Base-by-base conservation (phyloP, 163 green algal genomes). In the Chlorella variabilis region DNA sequence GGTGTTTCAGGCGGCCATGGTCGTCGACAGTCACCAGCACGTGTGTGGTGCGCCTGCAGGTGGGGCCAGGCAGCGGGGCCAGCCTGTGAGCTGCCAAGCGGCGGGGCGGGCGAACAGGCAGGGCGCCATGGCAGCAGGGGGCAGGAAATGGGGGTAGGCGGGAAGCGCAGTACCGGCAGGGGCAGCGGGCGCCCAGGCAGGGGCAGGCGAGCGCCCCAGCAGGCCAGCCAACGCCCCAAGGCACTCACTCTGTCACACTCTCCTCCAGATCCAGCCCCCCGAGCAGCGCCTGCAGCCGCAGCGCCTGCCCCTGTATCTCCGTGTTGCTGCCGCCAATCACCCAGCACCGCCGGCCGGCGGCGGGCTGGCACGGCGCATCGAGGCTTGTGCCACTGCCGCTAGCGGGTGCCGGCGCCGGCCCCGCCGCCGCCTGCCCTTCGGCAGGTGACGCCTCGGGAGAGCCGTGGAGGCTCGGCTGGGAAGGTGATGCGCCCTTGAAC, bases 41-140 rank as follows among this genome's bases (percentile, higher is more conserved):
- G n/a, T 88, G 84, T 0, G 79, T 88, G 54, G 84, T 88, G 71
- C 20, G 33, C 34, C 80, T 85, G 80, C 33, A 61, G 27, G 31
- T 66, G 51, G 13, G 0, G 33, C 1, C 9, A 34, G 45, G 49
- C 15, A 41, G 9, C 15, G 61, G 29, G 31, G 61, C 18, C 56
- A 65, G 6, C 56, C 20, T 65, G 9, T 6, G 9, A 65, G 6
- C 56, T 33, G 56, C 18, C 56, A 65, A 29, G 56, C 56, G 9
- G 31, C 29, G 7, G 4, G 31, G 29, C 11, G 8, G 61, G 29
- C 61, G 18, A 6, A 8, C 61, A 45, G 29, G 29, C 29, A 18
- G 29, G 29, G 9, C 6, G 61, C 17, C 29, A 69, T 39, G 61
- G 11, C 11, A 54, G 45, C 45, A 23, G 45, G 15, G 45, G 45